Evolutionary conservation across 2,329 filamentous ascomycete genomes (phyloP).

Genomic region (Fusarium illudens): DNA sequence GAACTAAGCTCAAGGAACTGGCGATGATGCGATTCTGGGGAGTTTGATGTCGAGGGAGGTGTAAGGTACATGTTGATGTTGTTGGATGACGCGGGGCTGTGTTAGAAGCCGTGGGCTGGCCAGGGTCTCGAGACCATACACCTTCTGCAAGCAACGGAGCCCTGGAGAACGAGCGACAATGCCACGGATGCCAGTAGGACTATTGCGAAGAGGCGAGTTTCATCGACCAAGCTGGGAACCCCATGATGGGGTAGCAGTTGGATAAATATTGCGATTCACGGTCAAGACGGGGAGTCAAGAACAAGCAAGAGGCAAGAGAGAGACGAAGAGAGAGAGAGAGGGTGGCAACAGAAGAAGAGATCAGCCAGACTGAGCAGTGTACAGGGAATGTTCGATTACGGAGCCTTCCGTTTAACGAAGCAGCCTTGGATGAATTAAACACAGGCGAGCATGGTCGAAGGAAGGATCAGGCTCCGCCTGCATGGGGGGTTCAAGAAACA

Average conservation of each 20-base stretch:
- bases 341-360: slow-evolving; percentile 36
- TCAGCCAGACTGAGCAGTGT: slow-evolving; percentile 22
- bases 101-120: slow-evolving; percentile 39
- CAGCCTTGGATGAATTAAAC: slow-evolving; percentile 41
- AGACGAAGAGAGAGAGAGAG: too few species aligned
- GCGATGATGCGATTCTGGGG: slow-evolving; percentile 50
- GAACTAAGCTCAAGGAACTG: slow-evolving; percentile 36
- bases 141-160: slow-evolving; percentile 26
- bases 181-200: slow-evolving; percentile 22
- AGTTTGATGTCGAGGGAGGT: slow-evolving; percentile 55
- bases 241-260: slow-evolving; percentile 32
- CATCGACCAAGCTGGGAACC: slow-evolving; percentile 33
- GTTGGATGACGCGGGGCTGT: slow-evolving; percentile 38
- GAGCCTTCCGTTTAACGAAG: slow-evolving; percentile 38
- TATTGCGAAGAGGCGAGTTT: slow-evolving; percentile 34
- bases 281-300: slow-evolving; percentile 26
- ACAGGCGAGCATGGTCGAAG: slow-evolving; percentile 39
- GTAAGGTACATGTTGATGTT: slow-evolving; percentile 58
- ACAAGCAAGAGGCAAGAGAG: too few species aligned
- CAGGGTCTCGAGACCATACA: slow-evolving; percentile 39
- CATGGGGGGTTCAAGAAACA: slow-evolving; percentile 34
- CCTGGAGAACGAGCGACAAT: slow-evolving; percentile 6
- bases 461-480: slow-evolving; percentile 44
- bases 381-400: slow-evolving; percentile 36
- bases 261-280: slow-evolving; percentile 34